A percentile compares a stretch with the other conserved stretches of the same genome.
Evolutionary conservation across 805 yeast genomes (phyloP).

Genomic region (Starmerella davenportii): DNA sequence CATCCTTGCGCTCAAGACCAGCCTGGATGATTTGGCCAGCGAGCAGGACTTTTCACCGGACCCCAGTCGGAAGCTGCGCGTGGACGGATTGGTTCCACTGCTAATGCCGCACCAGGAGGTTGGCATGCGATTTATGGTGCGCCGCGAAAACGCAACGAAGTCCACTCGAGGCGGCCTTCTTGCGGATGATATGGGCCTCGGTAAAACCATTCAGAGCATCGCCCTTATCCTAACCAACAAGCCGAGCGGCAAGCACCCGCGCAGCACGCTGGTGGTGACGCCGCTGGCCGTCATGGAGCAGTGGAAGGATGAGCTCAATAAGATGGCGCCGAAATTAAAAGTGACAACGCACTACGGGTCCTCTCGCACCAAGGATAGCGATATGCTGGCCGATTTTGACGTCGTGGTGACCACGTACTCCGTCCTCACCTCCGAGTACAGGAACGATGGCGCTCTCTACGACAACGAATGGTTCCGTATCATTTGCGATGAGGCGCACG

Average conservation of each 20-base stretch:
- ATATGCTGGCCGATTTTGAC: constrained; percentile 18
- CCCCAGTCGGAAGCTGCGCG: constrained; percentile 7
- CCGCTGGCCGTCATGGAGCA: constrained; percentile 29
- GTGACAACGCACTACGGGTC: constrained; percentile 23
- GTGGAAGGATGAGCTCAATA: constrained; percentile 26
- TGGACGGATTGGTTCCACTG: constrained; percentile 26
- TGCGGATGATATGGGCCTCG: constrained; percentile 84
- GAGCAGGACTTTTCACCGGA: too few relatives aligned
- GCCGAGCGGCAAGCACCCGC: constrained; percentile 4
- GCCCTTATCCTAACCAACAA: constrained; percentile 38
- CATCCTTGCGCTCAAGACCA: too few relatives aligned
- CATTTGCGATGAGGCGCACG: constrained; percentile 51
- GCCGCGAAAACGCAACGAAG: constrained; percentile 23
- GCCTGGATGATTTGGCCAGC: too few relatives aligned
- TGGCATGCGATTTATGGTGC: constrained; percentile 28
- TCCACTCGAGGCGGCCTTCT: constrained; percentile 38
- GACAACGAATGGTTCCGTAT: constrained; percentile 32
- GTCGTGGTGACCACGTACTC: constrained; percentile 25
- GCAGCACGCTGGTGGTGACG: constrained; percentile 26
- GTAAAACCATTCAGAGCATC: constrained; percentile 65
- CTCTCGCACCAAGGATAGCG: constrained; percentile 11
- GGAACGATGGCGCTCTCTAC: constrained; percentile 17
- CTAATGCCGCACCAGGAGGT: constrained; percentile 31
- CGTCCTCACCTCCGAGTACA: constrained; percentile 19
- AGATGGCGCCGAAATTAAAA: constrained; percentile 24